Conservation (phyloP, 331 rosid genomes). For the Malus hybrid region DNA sequence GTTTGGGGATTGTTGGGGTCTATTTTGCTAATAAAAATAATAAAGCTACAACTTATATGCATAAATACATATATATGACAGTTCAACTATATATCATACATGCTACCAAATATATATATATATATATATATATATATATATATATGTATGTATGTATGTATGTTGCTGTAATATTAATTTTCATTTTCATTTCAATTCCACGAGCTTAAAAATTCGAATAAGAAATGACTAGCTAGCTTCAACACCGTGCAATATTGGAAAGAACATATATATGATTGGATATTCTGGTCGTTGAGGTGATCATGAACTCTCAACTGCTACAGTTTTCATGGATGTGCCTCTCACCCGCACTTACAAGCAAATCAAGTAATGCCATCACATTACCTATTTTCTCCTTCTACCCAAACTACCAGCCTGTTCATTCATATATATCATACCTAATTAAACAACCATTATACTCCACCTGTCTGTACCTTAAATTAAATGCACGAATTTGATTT, state of each 20-base stretch:
- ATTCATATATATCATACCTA: background rate
- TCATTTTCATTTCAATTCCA: no score
- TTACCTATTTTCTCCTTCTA: slow-evolving; percentile 8
- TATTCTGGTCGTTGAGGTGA: slow-evolving; percentile 18
- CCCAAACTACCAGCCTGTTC: slow-evolving; percentile 9
- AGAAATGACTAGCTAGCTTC: no score
- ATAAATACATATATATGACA: no score
- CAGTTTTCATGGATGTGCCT: slow-evolving; percentile 18
- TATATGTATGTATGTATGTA: no score
- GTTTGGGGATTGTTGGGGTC: no score
- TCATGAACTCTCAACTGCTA: slow-evolving; percentile 42
- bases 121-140: no score
- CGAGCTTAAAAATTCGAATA: no score
- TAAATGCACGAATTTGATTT: background rate
- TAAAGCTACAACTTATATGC: no score
- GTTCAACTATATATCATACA: no score
- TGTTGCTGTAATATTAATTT: no score
- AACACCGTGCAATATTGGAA: background rate
- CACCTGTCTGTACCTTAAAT: background rate
- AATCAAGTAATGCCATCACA: background rate
- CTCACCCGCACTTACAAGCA: slow-evolving; percentile 28
- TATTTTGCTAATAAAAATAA: no score
- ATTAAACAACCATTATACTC: background rate
- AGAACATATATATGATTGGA: background rate
- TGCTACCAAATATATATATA: no score